Percentiles rank a stretch among this genome's conserved stretches.
Evolutionary conservation across 2,329 filamentous ascomycete species (phyloP).

Genomic region (Monosporascus ibericus): DNA sequence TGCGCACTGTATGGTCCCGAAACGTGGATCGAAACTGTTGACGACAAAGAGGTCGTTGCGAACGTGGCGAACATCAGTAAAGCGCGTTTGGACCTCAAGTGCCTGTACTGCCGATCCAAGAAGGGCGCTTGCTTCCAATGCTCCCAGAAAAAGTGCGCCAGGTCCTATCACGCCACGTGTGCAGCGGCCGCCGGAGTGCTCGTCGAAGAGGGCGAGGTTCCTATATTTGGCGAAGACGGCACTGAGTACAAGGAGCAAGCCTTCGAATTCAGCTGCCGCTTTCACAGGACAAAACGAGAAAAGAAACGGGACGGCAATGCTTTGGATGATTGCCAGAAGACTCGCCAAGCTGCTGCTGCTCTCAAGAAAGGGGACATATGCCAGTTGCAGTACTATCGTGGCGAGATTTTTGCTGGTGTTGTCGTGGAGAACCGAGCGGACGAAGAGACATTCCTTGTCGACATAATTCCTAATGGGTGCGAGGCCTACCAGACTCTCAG

Average conservation of each 20-base stretch:
- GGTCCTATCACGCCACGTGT: constrained; percentile 93
- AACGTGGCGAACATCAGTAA: constrained; percentile 80
- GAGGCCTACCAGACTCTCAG: constrained; percentile 5
- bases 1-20: constrained; percentile 91
- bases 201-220: constrained; percentile 79
- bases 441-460: constrained; percentile 72
- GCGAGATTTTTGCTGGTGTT: constrained; percentile 85
- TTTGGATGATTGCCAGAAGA: constrained; percentile 63
- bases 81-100: constrained; percentile 84
- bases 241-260: constrained; percentile 88
- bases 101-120: constrained; percentile 89
- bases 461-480: constrained; percentile 79
- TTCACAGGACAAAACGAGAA: constrained; percentile 83
- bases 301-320: constrained; percentile 64
- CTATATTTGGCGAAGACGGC: constrained; percentile 83
- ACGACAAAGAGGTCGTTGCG: constrained; percentile 66
- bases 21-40: constrained; percentile 72
- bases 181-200: constrained; percentile 88
- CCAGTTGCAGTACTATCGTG: constrained; percentile 77
- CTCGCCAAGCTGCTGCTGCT: constrained; percentile 61
- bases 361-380: constrained; percentile 71
- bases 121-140: constrained; percentile 97
- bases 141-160: constrained; percentile 86
- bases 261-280: constrained; percentile 90
- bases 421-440: constrained; percentile 75